These are phyloP conservation scores for Penicillium expansum DNA, from an alignment of 2,329 filamentous ascomycete species.

Conservation along the genomic window DNA sequence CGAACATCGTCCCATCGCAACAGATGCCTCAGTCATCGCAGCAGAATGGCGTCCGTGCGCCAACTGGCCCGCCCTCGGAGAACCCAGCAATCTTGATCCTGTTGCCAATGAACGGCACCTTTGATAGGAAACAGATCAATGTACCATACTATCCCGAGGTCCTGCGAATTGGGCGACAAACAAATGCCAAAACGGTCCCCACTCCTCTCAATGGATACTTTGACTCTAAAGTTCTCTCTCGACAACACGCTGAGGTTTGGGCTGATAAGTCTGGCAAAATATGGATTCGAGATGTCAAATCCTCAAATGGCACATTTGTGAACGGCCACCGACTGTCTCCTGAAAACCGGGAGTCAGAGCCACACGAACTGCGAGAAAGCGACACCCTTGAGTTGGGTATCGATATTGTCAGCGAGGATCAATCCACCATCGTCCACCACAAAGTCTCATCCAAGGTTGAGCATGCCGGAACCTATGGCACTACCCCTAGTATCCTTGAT, in stretches of 20 bases:
- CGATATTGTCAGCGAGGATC: slow-evolving; percentile 97
- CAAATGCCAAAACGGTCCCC: slow-evolving; percentile 92
- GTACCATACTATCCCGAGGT: slow-evolving; percentile 94
- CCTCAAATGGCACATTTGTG: slow-evolving; percentile 97
- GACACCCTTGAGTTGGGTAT: slow-evolving; percentile 95
- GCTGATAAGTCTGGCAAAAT: slow-evolving; percentile 82
- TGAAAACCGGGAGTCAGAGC: slow-evolving; percentile 94
- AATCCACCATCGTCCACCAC: slow-evolving; percentile 97
- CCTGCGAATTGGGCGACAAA: slow-evolving; percentile 90
- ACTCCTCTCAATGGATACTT: slow-evolving; percentile 92
- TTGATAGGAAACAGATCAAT: slow-evolving; percentile 93
- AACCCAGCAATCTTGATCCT: slow-evolving; percentile 79
- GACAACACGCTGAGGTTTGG: slow-evolving; percentile 95
- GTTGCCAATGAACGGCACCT: slow-evolving; percentile 89
- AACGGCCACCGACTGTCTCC: slow-evolving; percentile 86
- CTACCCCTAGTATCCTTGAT: slow-evolving; percentile 72
- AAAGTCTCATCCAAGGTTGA: slow-evolving; percentile 97
- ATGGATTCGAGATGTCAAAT: slow-evolving; percentile 96
- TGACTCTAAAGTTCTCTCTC: slow-evolving; percentile 94
- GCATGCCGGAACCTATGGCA: slow-evolving; percentile 77
- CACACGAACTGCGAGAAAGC: slow-evolving; percentile 85
- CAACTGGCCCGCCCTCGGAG: slow-evolving; percentile 50
- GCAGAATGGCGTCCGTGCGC: slow-evolving; percentile 55
- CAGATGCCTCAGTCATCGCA: slow-evolving; percentile 63
- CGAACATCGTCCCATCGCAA: slow-evolving; percentile 65